Evolutionary conservation across 2,329 filamentous ascomycete genomes (phyloP), one percentile per base, ranked within the genome.

Genomic region (Monilinia laxa): DNA sequence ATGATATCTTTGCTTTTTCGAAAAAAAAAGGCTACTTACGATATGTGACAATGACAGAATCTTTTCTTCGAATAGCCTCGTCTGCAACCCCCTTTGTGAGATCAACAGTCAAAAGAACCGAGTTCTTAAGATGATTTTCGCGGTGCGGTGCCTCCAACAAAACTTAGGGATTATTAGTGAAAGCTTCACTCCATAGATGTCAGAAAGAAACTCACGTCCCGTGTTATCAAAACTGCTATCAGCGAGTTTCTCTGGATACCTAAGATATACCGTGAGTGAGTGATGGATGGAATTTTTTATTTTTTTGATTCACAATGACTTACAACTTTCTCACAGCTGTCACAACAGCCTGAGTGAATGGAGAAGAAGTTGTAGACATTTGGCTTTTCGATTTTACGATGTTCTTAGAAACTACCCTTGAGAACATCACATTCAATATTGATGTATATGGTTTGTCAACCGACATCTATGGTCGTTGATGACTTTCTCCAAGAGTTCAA

Each of bases 191-290:
- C 12, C 16, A 31, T 38, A 18, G 20, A 16, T 38, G 12, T 53
- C 10, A n/a, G 2, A 55, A 28, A 42, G 47, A 47, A 35, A 68
- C 74, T 62, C 76, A 86, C 85, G 78, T 65, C 95, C 95, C n/a
- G 96, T 97, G 76, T 99, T 99, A 77, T 99, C 95, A 85, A 93
- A 99, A 71, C 90, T 88, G 73, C 89, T 89, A 76, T 98, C 95
- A 12, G 95, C 95, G 53, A 97, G 83, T 68, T 87, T 87, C 76
- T 96, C 92, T 0, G 95, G 95, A 76, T 97, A 99, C 68, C 93
- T 95, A 10, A 28, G 40, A 62, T 62, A 28, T 49, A 62, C n/a
- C 70, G 42, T 57, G 47, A 62, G 45, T 28, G 28, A 35, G 31
- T 35, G 31, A 35, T 35, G 31, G 31, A 40, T 62, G 20, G 18